Conservation (phyloP, 208 protist genomes). For the Trypanosoma cruzi region DNA sequence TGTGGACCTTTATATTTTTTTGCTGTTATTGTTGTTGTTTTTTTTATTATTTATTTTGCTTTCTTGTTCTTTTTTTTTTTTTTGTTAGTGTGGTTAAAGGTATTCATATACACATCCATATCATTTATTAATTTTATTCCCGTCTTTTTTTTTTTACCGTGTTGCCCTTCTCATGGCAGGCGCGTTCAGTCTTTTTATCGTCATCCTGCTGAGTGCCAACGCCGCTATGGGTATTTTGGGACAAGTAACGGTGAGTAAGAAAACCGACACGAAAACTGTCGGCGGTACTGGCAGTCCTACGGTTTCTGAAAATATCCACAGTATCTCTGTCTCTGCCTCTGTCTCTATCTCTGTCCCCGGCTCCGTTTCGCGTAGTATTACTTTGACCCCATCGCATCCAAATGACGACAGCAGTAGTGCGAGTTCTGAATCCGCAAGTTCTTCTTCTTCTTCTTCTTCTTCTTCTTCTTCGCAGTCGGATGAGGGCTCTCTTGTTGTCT, state of each 20-base stretch:
- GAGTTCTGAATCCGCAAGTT: too few relatives aligned
- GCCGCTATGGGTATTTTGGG: too few relatives aligned
- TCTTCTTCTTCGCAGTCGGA: background rate
- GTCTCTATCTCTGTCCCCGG: background rate
- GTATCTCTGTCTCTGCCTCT: too few relatives aligned
- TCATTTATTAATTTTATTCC: too few relatives aligned
- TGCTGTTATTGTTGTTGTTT: background rate
- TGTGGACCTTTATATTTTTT: background rate
- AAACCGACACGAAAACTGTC: too few relatives aligned
- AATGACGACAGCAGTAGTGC: background rate
- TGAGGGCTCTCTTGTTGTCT: conserved; percentile 5
- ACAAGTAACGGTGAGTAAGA: too few relatives aligned
- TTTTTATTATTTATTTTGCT: background rate
- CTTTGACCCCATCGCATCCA: background rate
- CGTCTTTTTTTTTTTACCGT: background rate
- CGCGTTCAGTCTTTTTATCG: background rate
- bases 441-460: too few relatives aligned
- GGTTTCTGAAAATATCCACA: background rate
- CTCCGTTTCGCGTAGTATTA: background rate
- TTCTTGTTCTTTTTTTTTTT: too few relatives aligned
- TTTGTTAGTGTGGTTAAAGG: too few relatives aligned
- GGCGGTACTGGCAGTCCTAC: too few relatives aligned
- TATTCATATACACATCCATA: too few relatives aligned
- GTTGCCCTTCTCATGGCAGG: background rate
- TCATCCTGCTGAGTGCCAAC: background rate